Base-by-base conservation (phyloP, 768 basidiomycete species). In the Lentinula detonsa region DNA sequence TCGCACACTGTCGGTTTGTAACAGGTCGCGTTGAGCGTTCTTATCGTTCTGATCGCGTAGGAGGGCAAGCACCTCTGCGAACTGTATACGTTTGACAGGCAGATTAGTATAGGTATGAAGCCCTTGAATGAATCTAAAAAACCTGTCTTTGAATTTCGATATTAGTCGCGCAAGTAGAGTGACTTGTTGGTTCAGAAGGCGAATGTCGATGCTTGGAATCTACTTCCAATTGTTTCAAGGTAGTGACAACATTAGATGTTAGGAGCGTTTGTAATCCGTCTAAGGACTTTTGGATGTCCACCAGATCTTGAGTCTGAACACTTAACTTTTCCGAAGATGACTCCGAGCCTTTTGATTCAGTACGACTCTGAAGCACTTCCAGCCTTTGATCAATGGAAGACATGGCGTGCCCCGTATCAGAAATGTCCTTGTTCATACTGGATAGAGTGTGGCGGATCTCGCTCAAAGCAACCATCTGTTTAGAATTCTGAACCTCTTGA, bases 1-100 rank as follows among this genome's bases (percentile, higher is more conserved):
- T 21, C 90, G 82, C 62, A 87, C 84, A 62, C 83, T 89, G 64
- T 91, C 91, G 5, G 80, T 78, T 68, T 91, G 89, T 67, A 88
- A 87, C 57, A 84, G 81, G n/a, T 76, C 68, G 64, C 83, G 81
- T 6, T 80, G 61, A 3, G 71, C 75, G 31, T 79, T 80, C 62
- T 83, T 80, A 18, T 70, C 75, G 61, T 78, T 73, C 9, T 82
- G 83, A 28, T 75, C 73, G 57, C 75, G 75, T 18, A 89, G 67
- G n/a, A 83, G 68, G 13, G 67, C 68, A 46, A 83, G 57, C n/a
- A 87, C 74, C 57, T 77, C 77, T 57, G 75, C 71, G 8, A 84
- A 61, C 75, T 81, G 28, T 28, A 35, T 11, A 35, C 46, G n/a
- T 23, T 21, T n/a, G 16, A n/a, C 18, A 10, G 7, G n/a, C 3